These are phyloP conservation scores for Plasmopara muralis DNA, from an alignment of 352 stramenopile genomes.

Conservation along the genomic window DNA sequence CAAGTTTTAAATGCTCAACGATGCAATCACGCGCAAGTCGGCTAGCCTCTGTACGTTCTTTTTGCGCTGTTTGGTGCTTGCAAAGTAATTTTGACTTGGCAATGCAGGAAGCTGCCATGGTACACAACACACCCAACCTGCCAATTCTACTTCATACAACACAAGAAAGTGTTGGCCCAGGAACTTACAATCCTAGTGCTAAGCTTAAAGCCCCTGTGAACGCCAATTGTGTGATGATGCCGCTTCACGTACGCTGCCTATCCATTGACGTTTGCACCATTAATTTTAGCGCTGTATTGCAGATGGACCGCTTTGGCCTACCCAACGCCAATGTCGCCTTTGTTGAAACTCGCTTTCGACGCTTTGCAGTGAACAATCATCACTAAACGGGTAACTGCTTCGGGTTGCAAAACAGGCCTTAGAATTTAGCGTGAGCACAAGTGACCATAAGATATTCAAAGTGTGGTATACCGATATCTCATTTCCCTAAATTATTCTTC, in stretches of 20 bases:
- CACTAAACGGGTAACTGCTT: not conserved
- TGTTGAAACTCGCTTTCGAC: constrained; percentile 59
- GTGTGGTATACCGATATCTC: too few species aligned
- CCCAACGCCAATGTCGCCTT: constrained; percentile 36
- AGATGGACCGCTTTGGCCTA: constrained; percentile 61
- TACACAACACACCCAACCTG: constrained; percentile 50
- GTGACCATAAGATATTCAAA: too few species aligned
- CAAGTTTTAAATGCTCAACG: constrained; percentile 52
- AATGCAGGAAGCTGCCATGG: constrained; percentile 51
- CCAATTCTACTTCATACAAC: constrained; percentile 46
- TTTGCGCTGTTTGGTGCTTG: not conserved
- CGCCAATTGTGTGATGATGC: constrained; percentile 66
- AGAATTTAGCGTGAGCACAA: too few species aligned
- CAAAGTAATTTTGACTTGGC: constrained; percentile 1
- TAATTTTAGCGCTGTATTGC: not conserved
- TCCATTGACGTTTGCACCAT: not conserved
- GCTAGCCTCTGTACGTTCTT: constrained; percentile 43
- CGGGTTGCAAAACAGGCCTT: too few species aligned
- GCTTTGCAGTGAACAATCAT: constrained; percentile 38
- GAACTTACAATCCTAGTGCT: constrained; percentile 32
- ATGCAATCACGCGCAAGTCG: constrained; percentile 53
- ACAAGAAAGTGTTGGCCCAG: constrained; percentile 42
- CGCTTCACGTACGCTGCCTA: constrained; percentile 32
- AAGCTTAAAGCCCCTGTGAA: constrained; percentile 1
- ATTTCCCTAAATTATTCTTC: too few species aligned